Percentiles rank a stretch among this genome's conserved stretches.
Conservation (phyloP, 208 protist genomes). For the Acanthamoeba lenticulata region DNA sequence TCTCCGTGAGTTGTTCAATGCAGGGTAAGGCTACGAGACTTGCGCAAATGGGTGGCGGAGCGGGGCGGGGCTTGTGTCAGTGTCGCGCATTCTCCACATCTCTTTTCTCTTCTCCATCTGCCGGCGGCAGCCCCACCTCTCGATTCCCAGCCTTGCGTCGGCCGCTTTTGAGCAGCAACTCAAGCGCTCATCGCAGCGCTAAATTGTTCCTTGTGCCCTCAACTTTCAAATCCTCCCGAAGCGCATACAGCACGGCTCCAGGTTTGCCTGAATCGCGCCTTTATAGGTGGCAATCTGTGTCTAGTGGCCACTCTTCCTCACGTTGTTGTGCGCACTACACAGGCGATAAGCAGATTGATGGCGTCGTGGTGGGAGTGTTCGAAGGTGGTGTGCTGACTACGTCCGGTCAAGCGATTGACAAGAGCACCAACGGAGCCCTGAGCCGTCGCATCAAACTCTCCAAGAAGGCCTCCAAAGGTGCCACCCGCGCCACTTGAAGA, state of each 20-base stretch:
- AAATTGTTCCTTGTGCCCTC: constrained; percentile 14
- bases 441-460: constrained; percentile 32
- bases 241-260: background rate
- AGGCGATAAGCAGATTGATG: background rate
- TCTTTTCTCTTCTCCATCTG: too few relatives aligned
- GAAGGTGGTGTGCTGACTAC: constrained; percentile 20
- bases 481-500: background rate
- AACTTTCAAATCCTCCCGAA: background rate
- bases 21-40: too few relatives aligned
- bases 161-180: too few relatives aligned
- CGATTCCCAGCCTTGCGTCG: background rate
- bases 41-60: too few relatives aligned
- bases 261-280: background rate
- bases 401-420: constrained; percentile 9
- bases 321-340: background rate
- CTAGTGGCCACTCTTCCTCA: background rate
- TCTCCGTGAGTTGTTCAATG: too few relatives aligned
- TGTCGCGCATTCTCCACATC: too few relatives aligned
- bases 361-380: constrained; percentile 42
- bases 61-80: too few relatives aligned
- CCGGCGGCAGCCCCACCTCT: background rate
- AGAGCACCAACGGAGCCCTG: background rate
- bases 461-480: constrained; percentile 39
- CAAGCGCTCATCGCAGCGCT: background rate
- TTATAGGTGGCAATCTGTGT: too few relatives aligned